Conservation (phyloP, 495 filamentous ascomycete species). For the Lasiosphaeria miniovina region DNA sequence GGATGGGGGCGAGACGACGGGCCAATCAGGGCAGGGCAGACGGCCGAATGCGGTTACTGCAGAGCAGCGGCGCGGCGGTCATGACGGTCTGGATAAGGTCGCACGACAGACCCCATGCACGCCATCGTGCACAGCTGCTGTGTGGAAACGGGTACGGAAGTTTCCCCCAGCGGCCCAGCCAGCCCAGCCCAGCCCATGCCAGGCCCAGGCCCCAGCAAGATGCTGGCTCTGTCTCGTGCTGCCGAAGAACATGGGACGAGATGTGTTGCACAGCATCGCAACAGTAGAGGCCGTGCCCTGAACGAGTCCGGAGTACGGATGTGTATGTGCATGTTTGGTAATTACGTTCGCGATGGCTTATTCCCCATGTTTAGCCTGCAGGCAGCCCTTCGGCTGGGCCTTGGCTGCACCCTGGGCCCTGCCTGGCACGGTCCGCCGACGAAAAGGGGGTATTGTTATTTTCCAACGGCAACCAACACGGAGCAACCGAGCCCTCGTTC, state of each 20-base stretch:
- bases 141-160: background rate
- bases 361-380: too few species aligned
- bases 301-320: background rate
- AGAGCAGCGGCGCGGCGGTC: background rate
- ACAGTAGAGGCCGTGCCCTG: background rate
- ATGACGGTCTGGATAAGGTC: background rate
- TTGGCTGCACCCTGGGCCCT: too few species aligned
- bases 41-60: background rate
- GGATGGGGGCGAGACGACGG: background rate
- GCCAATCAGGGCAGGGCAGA: background rate
- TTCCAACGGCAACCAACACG: too few species aligned
- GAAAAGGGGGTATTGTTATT: too few species aligned
- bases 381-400: too few species aligned
- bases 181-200: too few species aligned
- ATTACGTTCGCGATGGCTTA: too few species aligned
- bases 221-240: background rate
- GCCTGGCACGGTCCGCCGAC: too few species aligned
- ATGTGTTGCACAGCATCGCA: conserved; percentile 1
- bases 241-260: background rate
- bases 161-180: too few species aligned
- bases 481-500: too few species aligned
- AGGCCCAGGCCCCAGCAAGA: background rate
- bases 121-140: conserved; percentile 1
- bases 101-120: conserved; percentile 7
- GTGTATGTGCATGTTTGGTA: too few species aligned